A percentile compares a stretch with the other conserved stretches of the same genome.
These are phyloP conservation scores for Sugiyamaella castrensis DNA, from an alignment of 1,139 yeast genomes.

Conservation along the genomic window DNA sequence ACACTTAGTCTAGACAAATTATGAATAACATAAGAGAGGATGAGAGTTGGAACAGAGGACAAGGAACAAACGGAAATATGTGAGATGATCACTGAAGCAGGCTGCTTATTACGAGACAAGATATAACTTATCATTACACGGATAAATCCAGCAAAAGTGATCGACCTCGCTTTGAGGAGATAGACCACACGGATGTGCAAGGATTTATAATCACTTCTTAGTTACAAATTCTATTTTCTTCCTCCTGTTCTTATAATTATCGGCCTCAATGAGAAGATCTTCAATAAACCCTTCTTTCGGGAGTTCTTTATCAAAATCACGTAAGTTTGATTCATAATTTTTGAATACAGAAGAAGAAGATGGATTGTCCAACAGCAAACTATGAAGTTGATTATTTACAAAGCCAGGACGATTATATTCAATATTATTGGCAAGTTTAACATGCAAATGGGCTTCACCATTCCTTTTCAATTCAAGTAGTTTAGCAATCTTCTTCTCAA, in stretches of 20 bases:
- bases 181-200: too few species aligned
- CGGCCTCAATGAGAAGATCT: neutral
- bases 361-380: neutral
- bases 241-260: slow-evolving; percentile 1
- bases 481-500: slow-evolving; percentile 3
- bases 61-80: too few species aligned
- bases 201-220: neutral
- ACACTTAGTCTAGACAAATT: too few species aligned
- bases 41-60: too few species aligned
- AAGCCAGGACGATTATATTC: slow-evolving; percentile 13
- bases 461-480: slow-evolving; percentile 6
- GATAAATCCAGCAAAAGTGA: too few species aligned
- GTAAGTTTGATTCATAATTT: neutral
- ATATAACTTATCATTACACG: too few species aligned
- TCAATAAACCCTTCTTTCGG: slow-evolving; percentile 6
- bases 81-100: too few species aligned
- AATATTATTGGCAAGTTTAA: slow-evolving; percentile 4
- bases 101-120: too few species aligned
- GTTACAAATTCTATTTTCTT: slow-evolving; percentile 8
- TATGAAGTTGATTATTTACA: slow-evolving; percentile 5
- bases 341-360: neutral
- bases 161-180: too few species aligned
- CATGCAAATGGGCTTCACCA: slow-evolving; percentile 3
- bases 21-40: too few species aligned
- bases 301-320: neutral